Conservation (phyloP, 2,329 filamentous ascomycete species). For the Lachnellula subtilissima region DNA sequence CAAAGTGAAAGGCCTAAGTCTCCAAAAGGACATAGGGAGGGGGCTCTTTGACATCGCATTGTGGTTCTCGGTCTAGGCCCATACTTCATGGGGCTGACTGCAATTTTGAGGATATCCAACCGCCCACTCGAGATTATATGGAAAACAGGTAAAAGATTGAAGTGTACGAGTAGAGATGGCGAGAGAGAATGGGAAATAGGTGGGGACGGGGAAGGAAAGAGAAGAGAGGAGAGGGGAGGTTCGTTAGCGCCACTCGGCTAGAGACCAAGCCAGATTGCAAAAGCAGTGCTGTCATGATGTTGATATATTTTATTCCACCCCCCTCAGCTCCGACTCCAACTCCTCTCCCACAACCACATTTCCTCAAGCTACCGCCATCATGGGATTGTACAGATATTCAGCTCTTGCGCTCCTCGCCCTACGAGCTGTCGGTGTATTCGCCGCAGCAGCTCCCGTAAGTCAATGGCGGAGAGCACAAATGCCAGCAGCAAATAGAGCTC, state of each 20-base stretch:
- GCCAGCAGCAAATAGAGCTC: background rate
- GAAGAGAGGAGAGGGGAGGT: too few relatives aligned
- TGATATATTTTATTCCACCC: background rate
- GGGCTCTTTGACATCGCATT: too few relatives aligned
- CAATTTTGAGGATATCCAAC: too few relatives aligned
- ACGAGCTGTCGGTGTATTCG: slow-evolving; percentile 60
- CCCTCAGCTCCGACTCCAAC: background rate
- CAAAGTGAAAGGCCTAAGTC: too few relatives aligned
- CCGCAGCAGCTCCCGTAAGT: slow-evolving; percentile 54
- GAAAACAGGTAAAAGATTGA: too few relatives aligned
- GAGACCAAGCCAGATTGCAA: background rate
- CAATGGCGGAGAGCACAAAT: slow-evolving; percentile 14
- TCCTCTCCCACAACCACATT: background rate
- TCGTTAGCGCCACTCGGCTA: background rate
- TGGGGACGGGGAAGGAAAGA: too few relatives aligned
- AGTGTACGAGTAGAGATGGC: too few relatives aligned
- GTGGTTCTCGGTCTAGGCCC: too few relatives aligned
- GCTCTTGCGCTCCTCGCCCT: slow-evolving; percentile 68
- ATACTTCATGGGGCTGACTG: too few relatives aligned
- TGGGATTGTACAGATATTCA: slow-evolving; percentile 71
- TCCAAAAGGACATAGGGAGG: too few relatives aligned
- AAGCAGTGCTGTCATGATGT: background rate
- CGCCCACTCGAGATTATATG: too few relatives aligned
- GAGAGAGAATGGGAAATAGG: too few relatives aligned
- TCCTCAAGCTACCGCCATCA: slow-evolving; percentile 38